phyloP scores from a whole-genome alignment of 2,329 filamentous ascomycete species.

The Fusarium sp. region DNA sequence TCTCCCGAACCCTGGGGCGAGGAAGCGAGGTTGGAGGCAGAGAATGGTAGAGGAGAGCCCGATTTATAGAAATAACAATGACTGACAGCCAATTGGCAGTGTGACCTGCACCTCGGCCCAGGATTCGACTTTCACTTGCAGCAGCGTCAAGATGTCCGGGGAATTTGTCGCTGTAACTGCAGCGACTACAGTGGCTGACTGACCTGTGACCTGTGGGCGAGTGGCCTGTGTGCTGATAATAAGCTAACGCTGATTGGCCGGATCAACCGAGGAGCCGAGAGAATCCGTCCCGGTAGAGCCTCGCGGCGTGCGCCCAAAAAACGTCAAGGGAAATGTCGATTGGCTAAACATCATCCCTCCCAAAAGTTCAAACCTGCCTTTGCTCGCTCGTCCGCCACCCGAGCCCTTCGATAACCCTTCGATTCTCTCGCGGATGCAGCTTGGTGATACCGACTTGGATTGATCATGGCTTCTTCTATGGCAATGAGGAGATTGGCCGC shows the following conservation, averaged over 20 bases:
- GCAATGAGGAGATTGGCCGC: constrained; percentile 71
- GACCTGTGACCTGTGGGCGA: constrained; percentile 7
- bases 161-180: constrained; percentile 27
- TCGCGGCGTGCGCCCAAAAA: constrained; percentile 42
- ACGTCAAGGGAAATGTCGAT: constrained; percentile 42
- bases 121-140: neutral
- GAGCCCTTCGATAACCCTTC: constrained; percentile 37
- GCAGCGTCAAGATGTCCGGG: neutral
- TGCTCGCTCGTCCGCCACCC: constrained; percentile 39
- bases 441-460: constrained; percentile 45
- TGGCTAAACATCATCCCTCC: constrained; percentile 39
- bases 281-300: constrained; percentile 44
- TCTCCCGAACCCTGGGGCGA: constrained; percentile 27
- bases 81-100: constrained; percentile 24
- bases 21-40: constrained; percentile 3
- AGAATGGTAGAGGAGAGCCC: neutral
- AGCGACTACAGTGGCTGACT: constrained; percentile 28
- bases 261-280: constrained; percentile 52
- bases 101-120: constrained; percentile 6
- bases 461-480: constrained; percentile 72
- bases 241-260: constrained; percentile 49
- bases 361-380: constrained; percentile 39
- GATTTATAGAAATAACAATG: neutral
- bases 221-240: constrained; percentile 42
- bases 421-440: constrained; percentile 49